These are phyloP conservation scores for Blastocystis hominis DNA, from an alignment of 352 stramenopile genomes.

Conservation along the genomic window DNA sequence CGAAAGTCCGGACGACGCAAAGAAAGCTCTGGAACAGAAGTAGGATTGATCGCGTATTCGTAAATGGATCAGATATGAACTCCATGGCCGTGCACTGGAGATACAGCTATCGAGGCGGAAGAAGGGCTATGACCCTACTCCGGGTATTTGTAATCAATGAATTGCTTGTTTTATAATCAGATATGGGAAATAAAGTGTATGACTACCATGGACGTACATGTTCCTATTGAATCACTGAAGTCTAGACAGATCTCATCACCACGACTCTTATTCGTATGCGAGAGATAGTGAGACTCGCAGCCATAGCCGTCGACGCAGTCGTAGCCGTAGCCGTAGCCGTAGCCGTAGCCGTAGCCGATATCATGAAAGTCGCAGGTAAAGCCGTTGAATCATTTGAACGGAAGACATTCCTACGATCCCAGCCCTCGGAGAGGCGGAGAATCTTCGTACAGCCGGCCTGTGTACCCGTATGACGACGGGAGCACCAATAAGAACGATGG, in stretches of 20 bases:
- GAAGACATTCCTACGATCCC: too few species aligned
- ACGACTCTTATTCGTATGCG: background rate
- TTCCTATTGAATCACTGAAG: background rate
- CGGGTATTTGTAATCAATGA: background rate
- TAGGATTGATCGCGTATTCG: background rate
- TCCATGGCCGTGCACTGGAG: background rate
- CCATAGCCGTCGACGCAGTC: background rate
- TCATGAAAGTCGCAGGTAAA: background rate
- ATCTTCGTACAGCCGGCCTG: background rate
- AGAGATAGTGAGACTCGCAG: background rate
- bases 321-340: background rate
- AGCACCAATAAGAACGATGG: slow-evolving; percentile 12
- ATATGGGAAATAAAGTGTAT: slow-evolving; percentile 1
- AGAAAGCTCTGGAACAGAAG: background rate
- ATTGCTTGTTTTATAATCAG: background rate
- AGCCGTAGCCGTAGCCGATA: background rate
- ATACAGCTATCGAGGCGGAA: slow-evolving; percentile 8
- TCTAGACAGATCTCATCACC: background rate
- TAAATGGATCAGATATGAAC: background rate
- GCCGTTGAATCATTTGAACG: too few species aligned
- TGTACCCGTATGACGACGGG: slow-evolving; percentile 36
- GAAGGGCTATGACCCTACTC: slow-evolving; percentile 19
- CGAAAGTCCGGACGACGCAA: background rate
- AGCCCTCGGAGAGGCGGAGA: background rate
- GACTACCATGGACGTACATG: background rate